Percentiles rank a stretch among this genome's conserved stretches.
phyloP scores from a whole-genome alignment of 257 asterid genomes.

The Solanum peruvianum region DNA sequence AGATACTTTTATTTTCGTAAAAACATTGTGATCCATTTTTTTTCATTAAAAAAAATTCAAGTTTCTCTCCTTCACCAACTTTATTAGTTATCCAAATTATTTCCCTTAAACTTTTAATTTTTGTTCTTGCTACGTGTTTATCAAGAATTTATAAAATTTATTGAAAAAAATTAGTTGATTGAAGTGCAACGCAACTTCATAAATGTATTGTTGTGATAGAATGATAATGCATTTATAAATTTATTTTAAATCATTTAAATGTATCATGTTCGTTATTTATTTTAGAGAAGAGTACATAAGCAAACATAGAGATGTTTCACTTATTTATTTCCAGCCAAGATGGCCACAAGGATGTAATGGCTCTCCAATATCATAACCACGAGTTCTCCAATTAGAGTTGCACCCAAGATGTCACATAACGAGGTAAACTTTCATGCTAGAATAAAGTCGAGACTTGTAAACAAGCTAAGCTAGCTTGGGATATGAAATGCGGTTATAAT shows the following conservation, averaged over 20 bases:
- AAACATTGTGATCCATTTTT: not conserved
- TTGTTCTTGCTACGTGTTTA: not conserved
- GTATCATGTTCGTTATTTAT: no score
- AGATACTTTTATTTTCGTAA: not conserved
- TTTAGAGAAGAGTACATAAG: no score
- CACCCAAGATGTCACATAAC: not conserved
- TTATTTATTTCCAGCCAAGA: not conserved
- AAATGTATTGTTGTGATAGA: not conserved
- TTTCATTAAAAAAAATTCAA: not conserved
- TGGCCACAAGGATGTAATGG: not conserved
- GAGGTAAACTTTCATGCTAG: not conserved
- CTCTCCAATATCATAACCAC: not conserved
- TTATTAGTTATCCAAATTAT: not conserved
- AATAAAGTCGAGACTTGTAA: not conserved
- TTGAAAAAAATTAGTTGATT: no score
- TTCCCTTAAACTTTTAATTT: not conserved
- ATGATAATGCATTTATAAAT: no score
- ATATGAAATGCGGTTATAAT: not conserved
- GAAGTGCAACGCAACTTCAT: not conserved
- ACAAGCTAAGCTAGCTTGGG: not conserved
- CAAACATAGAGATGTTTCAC: no score
- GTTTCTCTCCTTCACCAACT: not conserved
- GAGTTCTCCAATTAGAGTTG: not conserved
- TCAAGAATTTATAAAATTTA: not conserved
- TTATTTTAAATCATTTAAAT: no score